Conservation (phyloP, 169 alveolate genomes). For the Haemoproteus tartakovskyi region DNA sequence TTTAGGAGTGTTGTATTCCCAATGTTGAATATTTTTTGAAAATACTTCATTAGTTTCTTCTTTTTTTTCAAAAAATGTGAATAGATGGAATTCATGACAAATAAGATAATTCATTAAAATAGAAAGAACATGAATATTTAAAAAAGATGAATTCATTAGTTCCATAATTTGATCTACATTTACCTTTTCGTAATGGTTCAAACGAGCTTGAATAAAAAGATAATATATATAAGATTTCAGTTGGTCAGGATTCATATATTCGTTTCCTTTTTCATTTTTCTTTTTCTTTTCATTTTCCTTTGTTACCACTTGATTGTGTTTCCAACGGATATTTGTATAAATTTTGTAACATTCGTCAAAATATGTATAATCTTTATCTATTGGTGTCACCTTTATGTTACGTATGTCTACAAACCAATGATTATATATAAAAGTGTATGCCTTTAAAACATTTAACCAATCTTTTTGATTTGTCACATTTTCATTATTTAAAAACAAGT, state of each 20-base stretch:
- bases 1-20: neutral
- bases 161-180: conserved; percentile 7
- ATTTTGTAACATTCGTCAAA: too few species aligned
- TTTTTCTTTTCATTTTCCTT: too few species aligned
- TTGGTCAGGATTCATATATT: too few species aligned
- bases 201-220: conserved; percentile 21
- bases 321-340: too few species aligned
- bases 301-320: too few species aligned
- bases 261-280: too few species aligned
- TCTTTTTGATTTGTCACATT: conserved; percentile 11
- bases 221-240: conserved; percentile 42
- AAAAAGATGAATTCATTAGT: conserved; percentile 19
- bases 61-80: neutral
- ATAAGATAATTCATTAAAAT: conserved; percentile 22
- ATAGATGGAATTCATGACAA: conserved; percentile 16
- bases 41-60: neutral
- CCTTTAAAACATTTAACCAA: conserved; percentile 34
- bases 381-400: too few species aligned
- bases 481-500: conserved; percentile 22
- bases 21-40: neutral
- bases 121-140: conserved; percentile 39
- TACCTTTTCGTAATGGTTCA: conserved; percentile 32
- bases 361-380: too few species aligned
- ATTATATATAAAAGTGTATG: conserved; percentile 14
- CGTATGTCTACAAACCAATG: too few species aligned